phyloP scores from a whole-genome alignment of 495 filamentous ascomycete species.

The Cenococcum geophilum region DNA sequence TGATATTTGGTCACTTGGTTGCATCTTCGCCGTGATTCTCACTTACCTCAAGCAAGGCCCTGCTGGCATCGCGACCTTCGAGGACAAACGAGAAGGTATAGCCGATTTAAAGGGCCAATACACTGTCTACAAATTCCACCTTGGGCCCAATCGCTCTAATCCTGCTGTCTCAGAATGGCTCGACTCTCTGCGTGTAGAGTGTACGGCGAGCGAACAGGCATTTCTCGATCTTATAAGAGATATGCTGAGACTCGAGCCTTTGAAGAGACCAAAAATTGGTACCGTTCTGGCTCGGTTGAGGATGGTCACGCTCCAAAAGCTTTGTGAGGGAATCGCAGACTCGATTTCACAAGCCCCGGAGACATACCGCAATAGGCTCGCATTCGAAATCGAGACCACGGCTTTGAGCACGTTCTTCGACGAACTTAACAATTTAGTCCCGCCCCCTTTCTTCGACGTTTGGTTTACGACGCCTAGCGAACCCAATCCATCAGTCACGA shows the following conservation, averaged over 20 bases:
- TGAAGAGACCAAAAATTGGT: constrained; percentile 4
- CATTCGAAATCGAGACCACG: too few species aligned
- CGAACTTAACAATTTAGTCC: too few species aligned
- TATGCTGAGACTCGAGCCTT: background rate
- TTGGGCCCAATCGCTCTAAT: background rate
- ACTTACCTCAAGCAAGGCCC: constrained; percentile 17
- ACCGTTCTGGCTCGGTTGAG: background rate
- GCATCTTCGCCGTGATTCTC: constrained; percentile 31
- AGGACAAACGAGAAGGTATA: background rate
- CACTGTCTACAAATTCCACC: background rate
- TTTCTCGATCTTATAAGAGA: background rate
- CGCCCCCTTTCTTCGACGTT: too few species aligned
- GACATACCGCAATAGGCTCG: too few species aligned
- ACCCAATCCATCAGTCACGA: too few species aligned
- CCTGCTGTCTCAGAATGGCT: background rate
- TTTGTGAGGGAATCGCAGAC: too few species aligned
- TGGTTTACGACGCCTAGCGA: too few species aligned
- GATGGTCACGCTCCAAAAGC: too few species aligned
- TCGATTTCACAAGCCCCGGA: too few species aligned
- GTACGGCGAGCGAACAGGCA: background rate
- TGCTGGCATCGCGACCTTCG: background rate
- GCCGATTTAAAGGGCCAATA: background rate
- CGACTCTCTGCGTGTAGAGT: background rate
- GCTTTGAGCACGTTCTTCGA: too few species aligned
- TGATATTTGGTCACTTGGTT: constrained; percentile 37